Conservation (phyloP, 768 basidiomycete species). For the Lactifluus hygrophoroides region DNA sequence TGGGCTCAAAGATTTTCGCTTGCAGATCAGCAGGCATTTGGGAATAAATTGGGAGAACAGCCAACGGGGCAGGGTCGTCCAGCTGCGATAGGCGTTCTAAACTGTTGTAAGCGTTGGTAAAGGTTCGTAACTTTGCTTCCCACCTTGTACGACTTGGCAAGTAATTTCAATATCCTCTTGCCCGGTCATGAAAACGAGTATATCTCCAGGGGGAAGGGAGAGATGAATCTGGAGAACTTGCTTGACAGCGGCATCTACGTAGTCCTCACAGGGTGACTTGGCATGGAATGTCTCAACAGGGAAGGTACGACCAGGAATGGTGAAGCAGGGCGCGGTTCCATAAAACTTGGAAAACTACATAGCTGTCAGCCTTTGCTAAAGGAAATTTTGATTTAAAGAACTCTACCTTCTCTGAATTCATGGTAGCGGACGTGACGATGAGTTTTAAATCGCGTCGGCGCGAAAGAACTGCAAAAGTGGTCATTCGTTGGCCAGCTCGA, state of each 20-base stretch:
- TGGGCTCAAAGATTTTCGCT: constrained; percentile 95
- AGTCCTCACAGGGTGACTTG: constrained; percentile 98
- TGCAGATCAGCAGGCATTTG: constrained; percentile 99
- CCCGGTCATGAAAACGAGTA: constrained; percentile 98
- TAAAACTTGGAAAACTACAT: constrained; percentile 93
- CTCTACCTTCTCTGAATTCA: constrained; percentile 94
- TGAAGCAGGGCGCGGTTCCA: constrained; percentile 90
- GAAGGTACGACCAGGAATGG: constrained; percentile 91
- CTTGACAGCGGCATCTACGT: constrained; percentile 96
- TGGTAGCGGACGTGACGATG: constrained; percentile 97
- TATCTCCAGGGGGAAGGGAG: constrained; percentile 86
- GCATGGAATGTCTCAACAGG: constrained; percentile 95
- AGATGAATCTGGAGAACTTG: constrained; percentile 96
- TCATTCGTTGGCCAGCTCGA: background rate
- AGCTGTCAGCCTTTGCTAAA: background rate
- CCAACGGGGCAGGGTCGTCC: constrained; percentile 80
- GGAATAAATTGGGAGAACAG: constrained; percentile 96
- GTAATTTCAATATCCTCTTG: constrained; percentile 99
- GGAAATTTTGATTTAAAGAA: constrained; percentile 4
- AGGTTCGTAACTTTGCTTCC: constrained; percentile 18
- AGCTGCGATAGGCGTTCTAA: constrained; percentile 85
- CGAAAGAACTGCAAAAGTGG: constrained; percentile 48
- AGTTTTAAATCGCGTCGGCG: constrained; percentile 89
- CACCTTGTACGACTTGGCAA: constrained; percentile 88
- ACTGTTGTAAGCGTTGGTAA: constrained; percentile 1